These are phyloP conservation scores for Aspergillus indologenus DNA, from an alignment of 495 filamentous ascomycete species.

Conservation along the genomic window DNA sequence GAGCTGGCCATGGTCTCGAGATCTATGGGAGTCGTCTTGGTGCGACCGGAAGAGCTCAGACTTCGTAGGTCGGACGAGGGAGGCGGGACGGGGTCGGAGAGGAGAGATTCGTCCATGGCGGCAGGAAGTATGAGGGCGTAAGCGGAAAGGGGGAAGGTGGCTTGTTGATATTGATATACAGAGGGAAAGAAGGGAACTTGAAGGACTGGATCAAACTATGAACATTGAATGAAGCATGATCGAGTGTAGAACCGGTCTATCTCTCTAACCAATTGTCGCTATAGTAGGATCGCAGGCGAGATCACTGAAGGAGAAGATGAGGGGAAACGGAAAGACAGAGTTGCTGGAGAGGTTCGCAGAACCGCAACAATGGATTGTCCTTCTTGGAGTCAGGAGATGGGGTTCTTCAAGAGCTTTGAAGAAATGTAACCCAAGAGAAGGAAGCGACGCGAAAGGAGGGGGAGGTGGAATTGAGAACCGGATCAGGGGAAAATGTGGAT, in stretches of 20 bases:
- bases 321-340: background rate
- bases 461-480: background rate
- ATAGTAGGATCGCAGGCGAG: constrained; percentile 4
- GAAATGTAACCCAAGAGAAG: background rate
- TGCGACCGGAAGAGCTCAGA: constrained; percentile 28
- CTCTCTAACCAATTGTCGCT: constrained; percentile 2
- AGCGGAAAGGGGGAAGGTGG: background rate
- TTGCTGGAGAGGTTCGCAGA: constrained; percentile 3
- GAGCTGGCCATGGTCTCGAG: constrained; percentile 34
- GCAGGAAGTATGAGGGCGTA: constrained; percentile 3
- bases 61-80: constrained; percentile 28
- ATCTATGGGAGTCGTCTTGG: constrained; percentile 33
- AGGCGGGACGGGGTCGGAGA: constrained; percentile 17
- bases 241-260: background rate
- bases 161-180: constrained; percentile 5
- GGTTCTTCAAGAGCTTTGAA: background rate
- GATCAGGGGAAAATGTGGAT: constrained; percentile 1
- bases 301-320: background rate
- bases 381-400: background rate
- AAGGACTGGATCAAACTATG: background rate
- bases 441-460: background rate
- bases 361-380: constrained; percentile 3
- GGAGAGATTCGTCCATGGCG: constrained; percentile 32
- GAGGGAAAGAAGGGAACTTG: background rate
- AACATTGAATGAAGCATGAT: background rate